Evolutionary conservation across 495 filamentous ascomycete species (phyloP).

Genomic region (Lindgomyces ingoldianus): DNA sequence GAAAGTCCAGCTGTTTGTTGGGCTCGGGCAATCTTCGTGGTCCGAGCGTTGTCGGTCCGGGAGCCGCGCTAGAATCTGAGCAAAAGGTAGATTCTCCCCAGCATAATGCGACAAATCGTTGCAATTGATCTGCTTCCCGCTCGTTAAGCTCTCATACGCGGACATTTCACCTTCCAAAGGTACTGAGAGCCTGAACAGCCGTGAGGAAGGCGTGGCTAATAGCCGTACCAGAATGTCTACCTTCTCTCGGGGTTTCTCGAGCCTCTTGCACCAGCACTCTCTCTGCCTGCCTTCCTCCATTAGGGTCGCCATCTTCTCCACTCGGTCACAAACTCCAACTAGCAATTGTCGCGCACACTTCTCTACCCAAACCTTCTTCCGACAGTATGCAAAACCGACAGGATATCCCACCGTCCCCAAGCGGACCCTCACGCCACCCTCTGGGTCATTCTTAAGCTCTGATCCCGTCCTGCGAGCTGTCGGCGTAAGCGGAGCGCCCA

Average conservation of each 20-base stretch:
- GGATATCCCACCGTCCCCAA: neutral
- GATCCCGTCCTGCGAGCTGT: constrained; percentile 29
- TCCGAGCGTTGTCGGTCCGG: constrained; percentile 13
- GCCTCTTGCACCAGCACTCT: constrained; percentile 18
- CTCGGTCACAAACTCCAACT: neutral
- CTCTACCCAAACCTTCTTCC: constrained; percentile 8
- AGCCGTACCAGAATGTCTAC: constrained; percentile 22
- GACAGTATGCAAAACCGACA: constrained; percentile 1
- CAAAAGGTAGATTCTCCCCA: too few relatives aligned
- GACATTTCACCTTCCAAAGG: too few relatives aligned
- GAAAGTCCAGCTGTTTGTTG: constrained; percentile 29
- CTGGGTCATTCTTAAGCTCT: neutral
- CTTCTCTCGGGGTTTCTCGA: constrained; percentile 26
- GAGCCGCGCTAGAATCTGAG: too few relatives aligned
- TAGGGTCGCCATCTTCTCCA: constrained; percentile 18
- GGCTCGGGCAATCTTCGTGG: constrained; percentile 14
- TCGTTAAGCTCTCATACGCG: too few relatives aligned
- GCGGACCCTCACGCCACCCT: neutral
- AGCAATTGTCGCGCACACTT: neutral
- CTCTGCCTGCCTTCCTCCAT: constrained; percentile 29
- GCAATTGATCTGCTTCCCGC: too few relatives aligned
- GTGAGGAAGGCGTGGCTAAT: neutral
- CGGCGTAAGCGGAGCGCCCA: neutral
- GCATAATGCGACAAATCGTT: too few relatives aligned
- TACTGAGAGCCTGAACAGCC: too few relatives aligned